These are phyloP conservation scores for Lasiodiplodia gonubiensis DNA, from an alignment of 2,329 filamentous ascomycete species.

Conservation along the genomic window DNA sequence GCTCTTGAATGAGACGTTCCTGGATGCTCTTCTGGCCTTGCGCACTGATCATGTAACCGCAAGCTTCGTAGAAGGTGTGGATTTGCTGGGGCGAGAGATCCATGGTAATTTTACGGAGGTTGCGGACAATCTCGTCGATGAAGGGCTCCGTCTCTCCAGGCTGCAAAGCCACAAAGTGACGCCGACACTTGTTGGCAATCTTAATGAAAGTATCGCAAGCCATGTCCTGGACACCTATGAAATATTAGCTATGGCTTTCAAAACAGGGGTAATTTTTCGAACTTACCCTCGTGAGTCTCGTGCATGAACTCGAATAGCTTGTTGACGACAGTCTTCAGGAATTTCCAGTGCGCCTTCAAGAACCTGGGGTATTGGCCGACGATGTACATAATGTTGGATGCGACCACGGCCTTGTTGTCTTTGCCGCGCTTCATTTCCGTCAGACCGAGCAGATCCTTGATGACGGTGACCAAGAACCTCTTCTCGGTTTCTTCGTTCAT, in stretches of 20 bases:
- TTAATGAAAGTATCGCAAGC: conserved; percentile 99
- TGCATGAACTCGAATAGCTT: conserved; percentile 99
- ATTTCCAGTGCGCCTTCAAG: conserved; percentile 99
- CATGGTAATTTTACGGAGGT: conserved; percentile 92
- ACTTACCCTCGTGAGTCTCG: conserved; percentile 91
- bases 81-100: conserved; percentile 96
- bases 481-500: conserved; percentile 99
- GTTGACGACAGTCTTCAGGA: conserved; percentile 98
- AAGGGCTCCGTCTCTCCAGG: conserved; percentile 94
- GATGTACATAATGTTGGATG: conserved; percentile 99
- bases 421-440: conserved; percentile 99
- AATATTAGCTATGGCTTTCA: background rate
- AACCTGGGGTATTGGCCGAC: conserved; percentile 98
- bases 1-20: conserved; percentile 84
- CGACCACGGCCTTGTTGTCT: conserved; percentile 98
- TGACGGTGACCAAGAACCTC: conserved; percentile 96
- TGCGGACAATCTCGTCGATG: conserved; percentile 97
- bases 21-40: conserved; percentile 95
- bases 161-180: conserved; percentile 95
- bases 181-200: conserved; percentile 96
- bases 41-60: conserved; percentile 98
- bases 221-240: conserved; percentile 92
- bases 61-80: conserved; percentile 98
- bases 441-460: conserved; percentile 94
- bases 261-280: background rate